Percentiles rank a stretch among this genome's conserved stretches.
These are phyloP conservation scores for Nakazawaea holstii DNA, from an alignment of 805 yeast genomes.

Conservation along the genomic window DNA sequence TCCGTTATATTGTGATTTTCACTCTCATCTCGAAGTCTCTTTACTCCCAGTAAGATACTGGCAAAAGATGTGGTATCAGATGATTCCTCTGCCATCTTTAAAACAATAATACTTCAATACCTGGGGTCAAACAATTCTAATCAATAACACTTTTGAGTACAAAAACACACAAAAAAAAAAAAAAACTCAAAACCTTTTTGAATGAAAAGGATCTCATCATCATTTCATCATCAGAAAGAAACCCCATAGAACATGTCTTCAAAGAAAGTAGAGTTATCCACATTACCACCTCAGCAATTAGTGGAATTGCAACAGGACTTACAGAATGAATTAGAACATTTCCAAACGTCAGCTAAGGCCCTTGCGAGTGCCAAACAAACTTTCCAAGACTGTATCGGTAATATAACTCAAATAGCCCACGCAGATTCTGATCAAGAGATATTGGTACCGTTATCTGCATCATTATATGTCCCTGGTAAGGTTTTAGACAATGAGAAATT, in stretches of 20 bases:
- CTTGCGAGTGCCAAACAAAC: conserved; percentile 76
- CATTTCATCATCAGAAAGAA: neutral
- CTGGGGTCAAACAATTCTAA: neutral
- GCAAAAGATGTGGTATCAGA: conserved; percentile 60
- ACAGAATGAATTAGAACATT: conserved; percentile 81
- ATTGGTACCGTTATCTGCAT: conserved; percentile 83
- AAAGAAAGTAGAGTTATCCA: conserved; percentile 48
- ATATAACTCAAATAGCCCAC: conserved; percentile 48
- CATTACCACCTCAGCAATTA: conserved; percentile 79
- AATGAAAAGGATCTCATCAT: neutral
- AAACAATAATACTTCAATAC: neutral
- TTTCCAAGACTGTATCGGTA: conserved; percentile 72
- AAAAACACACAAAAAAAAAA: neutral
- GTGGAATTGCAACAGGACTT: conserved; percentile 77
- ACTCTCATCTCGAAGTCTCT: conserved; percentile 45
- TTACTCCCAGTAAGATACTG: conserved; percentile 66
- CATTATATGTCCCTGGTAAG: conserved; percentile 85
- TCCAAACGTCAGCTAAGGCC: conserved; percentile 78
- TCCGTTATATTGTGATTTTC: conserved; percentile 10
- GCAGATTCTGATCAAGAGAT: conserved; percentile 41
- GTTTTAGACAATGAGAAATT: conserved; percentile 60
- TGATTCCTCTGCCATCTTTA: conserved; percentile 11
- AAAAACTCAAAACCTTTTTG: neutral
- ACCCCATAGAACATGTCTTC: conserved; percentile 8
- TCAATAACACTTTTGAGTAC: neutral